Evolutionary conservation across 257 asterid genomes (phyloP), one percentile per base, ranked within the genome.

Genomic region (Ehretia macrophylla): DNA sequence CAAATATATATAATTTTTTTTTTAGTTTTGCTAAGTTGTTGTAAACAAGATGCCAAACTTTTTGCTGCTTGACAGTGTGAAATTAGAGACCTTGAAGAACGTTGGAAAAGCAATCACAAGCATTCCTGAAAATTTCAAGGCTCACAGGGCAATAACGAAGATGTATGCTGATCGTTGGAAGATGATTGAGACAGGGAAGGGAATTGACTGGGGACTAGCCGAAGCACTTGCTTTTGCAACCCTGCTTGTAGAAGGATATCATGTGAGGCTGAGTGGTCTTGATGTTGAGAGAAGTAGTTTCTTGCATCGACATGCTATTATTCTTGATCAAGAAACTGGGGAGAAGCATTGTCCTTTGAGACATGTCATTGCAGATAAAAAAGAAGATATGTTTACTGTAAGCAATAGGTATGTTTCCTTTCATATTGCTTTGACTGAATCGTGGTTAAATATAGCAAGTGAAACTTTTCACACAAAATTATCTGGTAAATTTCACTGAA

Each of bases 191-290:
- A 63, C 87, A 57, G 96, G 91, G 70, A 95, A 90, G 68, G 96
- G 98, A 32, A 88, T 90, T 63, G 98, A 90, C 75, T 90, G 98
- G 98, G 98, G 94, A 12, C 71, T 90, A 52, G 98, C 81, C 39
- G 98, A 90, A 79, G 95, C 96, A 44, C 96, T 87, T 44, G 96
- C 98, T 74, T 90, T 90, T 75, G 95, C 98, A 32, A 87, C 98
- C 19, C 77, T 90, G 69, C 87, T 90, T 35, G 87, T n/a, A n/a
- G n/a, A n/a, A n/a, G n/a, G n/a, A n/a, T n/a, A n/a, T n/a, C n/a
- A n/a, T n/a, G n/a, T n/a, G n/a, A n/a, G n/a, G n/a, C n/a, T n/a
- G n/a, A n/a, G n/a, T n/a, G n/a, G n/a, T n/a, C n/a, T n/a, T n/a
- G n/a, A n/a, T n/a, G n/a, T n/a, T n/a, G n/a, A n/a, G n/a, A n/a